Evolutionary conservation across 768 basidiomycete species (phyloP), one percentile per base, ranked within the genome.

Genomic region (Tricholoma matsutake): DNA sequence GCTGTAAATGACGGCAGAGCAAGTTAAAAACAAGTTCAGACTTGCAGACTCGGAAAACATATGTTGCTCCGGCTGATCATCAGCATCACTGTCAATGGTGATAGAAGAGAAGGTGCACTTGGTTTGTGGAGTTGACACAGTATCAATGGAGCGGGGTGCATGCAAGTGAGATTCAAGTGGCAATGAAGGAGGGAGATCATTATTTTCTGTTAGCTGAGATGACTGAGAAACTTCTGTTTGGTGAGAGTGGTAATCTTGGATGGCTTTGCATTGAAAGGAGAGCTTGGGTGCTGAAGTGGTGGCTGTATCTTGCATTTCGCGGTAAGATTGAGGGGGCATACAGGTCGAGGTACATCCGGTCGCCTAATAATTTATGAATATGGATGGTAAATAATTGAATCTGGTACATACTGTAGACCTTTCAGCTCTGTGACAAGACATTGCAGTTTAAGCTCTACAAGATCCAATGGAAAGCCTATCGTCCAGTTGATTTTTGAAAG

Each of bases 401-500:
- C 18, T 45, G 43, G 43, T 18, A 58, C 29, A 16, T 49, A 58
- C 43, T 58, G 43, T 20, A 58, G 45, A 35, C 34, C n/a, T 49
- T 49, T 58, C 31, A 58, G 57, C 37, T 58, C 43, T 25, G 41
- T 29, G 29, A 58, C 20, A 20, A 58, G 57, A 45, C 43, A 22
- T 32, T 58, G 57, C 31, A 58, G 57, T 47, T 58, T 58, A 35
- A 58, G 29, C 37, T 58, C 29, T 20, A 58, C 57, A 47, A 58
- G 45, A 25, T 58, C 57, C 20, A 58, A 47, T n/a, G 57, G 57
- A 34, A 58, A 60, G 28, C 49, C 35, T 7, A 20, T 54, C n/a
- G 6, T 39, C 53, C 53, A 60, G 34, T 25, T 25, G 22, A 25
- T 25, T 25, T n/a, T 25, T 25, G 22, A 25, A 25, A 25, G 22